phyloP scores from a whole-genome alignment of 2,329 filamentous ascomycete genomes.

The Elsinoe australis region DNA sequence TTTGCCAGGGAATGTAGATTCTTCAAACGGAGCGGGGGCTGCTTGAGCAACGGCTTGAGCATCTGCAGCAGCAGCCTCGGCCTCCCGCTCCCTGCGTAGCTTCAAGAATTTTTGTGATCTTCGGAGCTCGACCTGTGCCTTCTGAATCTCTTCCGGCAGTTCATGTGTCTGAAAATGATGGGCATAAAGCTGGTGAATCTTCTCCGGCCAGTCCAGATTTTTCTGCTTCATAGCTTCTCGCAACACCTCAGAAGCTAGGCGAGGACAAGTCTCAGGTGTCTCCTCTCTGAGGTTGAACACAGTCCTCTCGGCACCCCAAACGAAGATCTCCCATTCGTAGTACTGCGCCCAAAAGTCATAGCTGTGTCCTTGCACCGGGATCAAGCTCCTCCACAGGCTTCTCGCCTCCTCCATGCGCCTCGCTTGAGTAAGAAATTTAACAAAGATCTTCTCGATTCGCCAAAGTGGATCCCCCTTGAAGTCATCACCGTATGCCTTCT shows the following conservation, averaged over 20 bases:
- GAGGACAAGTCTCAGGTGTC: slow-evolving; percentile 53
- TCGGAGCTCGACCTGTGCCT: slow-evolving; percentile 64
- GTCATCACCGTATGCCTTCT: slow-evolving; percentile 64
- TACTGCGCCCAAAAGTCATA: slow-evolving; percentile 93
- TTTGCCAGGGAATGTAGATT: slow-evolving; percentile 44
- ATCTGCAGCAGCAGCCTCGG: slow-evolving; percentile 53
- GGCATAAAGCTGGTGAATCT: slow-evolving; percentile 63
- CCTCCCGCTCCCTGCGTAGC: slow-evolving; percentile 59
- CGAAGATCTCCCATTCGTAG: slow-evolving; percentile 83
- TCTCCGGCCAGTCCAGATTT: slow-evolving; percentile 68
- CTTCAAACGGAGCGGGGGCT: slow-evolving; percentile 24
- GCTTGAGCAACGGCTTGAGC: slow-evolving; percentile 27
- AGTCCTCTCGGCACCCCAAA: slow-evolving; percentile 53
- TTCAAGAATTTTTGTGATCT: slow-evolving; percentile 57
- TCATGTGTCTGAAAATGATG: slow-evolving; percentile 89
- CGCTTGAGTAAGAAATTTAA: slow-evolving; percentile 83
- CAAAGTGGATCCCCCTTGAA: slow-evolving; percentile 85
- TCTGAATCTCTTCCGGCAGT: slow-evolving; percentile 63
- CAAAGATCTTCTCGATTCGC: slow-evolving; percentile 81
- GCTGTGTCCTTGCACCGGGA: slow-evolving; percentile 61
- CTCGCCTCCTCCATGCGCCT: slow-evolving; percentile 70
- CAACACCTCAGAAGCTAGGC: slow-evolving; percentile 67
- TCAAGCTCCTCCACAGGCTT: slow-evolving; percentile 62
- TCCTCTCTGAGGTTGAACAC: slow-evolving; percentile 44
- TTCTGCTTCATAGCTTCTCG: slow-evolving; percentile 57